Evolutionary conservation across 2,329 filamentous ascomycete genomes (phyloP).

Genomic region (Epicoccum sorghinum): DNA sequence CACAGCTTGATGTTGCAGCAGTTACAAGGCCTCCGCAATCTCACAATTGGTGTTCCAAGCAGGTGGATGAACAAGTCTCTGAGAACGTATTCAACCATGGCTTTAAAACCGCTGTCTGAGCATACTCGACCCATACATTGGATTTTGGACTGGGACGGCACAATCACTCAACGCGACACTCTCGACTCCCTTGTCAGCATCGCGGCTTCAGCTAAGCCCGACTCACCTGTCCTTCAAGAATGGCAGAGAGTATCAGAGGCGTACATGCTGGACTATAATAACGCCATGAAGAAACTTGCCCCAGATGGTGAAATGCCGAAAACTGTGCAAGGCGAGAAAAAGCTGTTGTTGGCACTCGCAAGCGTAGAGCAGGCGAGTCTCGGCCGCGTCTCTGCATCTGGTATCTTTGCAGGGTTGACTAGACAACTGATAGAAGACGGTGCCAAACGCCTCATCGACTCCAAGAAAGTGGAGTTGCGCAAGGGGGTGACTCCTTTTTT

Average conservation of each 20-base stretch:
- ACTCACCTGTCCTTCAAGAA: conserved; percentile 23
- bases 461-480: conserved; percentile 44
- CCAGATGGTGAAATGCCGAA: conserved; percentile 35
- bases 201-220: conserved; percentile 35
- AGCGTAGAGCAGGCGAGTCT: conserved; percentile 51
- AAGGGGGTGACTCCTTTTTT: conserved; percentile 46
- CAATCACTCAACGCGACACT: conserved; percentile 53
- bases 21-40: neutral
- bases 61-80: neutral
- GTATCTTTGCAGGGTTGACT: conserved; percentile 50
- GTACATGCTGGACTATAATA: conserved; percentile 50
- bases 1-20: neutral
- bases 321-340: conserved; percentile 44
- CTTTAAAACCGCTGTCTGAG: conserved; percentile 3
- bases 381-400: conserved; percentile 46
- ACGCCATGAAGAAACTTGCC: conserved; percentile 37
- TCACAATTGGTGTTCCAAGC: too few species aligned
- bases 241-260: conserved; percentile 49
- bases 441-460: conserved; percentile 35
- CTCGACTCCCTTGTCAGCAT: conserved; percentile 51
- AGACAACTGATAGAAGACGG: conserved; percentile 34
- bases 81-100: conserved; percentile 19
- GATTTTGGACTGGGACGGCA: conserved; percentile 57
- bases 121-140: conserved; percentile 36
- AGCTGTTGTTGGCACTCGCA: conserved; percentile 46